These are phyloP conservation scores for Trichophyton simii DNA, from an alignment of 2,329 filamentous ascomycete genomes.

Conservation along the genomic window DNA sequence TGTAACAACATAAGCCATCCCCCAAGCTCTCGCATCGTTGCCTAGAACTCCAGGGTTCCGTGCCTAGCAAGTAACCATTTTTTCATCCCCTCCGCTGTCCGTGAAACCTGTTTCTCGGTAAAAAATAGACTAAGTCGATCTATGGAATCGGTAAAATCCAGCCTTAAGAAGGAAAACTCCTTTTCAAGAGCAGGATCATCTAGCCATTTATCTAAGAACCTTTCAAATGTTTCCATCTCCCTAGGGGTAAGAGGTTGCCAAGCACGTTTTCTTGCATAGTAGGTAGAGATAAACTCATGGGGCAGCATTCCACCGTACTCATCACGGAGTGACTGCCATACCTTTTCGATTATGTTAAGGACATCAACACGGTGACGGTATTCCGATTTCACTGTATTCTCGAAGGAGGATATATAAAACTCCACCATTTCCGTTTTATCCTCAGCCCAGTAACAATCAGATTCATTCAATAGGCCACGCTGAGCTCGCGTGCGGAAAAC, in stretches of 20 bases:
- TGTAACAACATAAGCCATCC: no score
- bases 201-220: neutral
- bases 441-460: neutral
- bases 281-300: neutral
- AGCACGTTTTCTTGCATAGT: neutral
- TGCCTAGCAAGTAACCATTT: neutral
- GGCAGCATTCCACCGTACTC: neutral
- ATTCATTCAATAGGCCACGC: neutral
- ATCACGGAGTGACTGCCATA: neutral
- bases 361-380: neutral
- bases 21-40: neutral
- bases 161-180: neutral
- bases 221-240: neutral
- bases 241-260: neutral
- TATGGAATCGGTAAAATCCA: neutral
- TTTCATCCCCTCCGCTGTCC: neutral
- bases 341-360: neutral
- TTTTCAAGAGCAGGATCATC: neutral
- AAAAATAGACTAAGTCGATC: neutral
- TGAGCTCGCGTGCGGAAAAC: neutral
- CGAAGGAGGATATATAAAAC: neutral
- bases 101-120: neutral
- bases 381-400: neutral
- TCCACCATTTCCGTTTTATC: neutral
- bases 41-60: neutral